Conservation (phyloP, 2,329 filamentous ascomycete genomes). For the Botrytis fragariae region DNA sequence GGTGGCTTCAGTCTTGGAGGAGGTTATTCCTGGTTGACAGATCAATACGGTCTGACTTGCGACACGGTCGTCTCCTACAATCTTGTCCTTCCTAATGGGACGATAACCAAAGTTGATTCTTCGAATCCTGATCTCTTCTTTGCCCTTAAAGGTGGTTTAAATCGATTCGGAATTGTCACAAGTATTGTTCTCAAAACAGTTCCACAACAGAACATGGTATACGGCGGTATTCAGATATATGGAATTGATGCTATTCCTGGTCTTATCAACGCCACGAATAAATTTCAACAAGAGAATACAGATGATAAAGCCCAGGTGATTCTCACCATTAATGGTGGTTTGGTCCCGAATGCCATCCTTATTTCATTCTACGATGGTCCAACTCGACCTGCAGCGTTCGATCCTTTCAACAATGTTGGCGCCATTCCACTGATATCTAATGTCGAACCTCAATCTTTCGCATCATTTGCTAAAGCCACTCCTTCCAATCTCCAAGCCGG, state of each 20-base stretch:
- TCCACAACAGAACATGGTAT: constrained; percentile 32
- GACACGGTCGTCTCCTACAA: constrained; percentile 35
- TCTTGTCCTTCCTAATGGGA: constrained; percentile 36
- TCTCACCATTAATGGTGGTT: constrained; percentile 31
- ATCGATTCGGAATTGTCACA: constrained; percentile 37
- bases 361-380: constrained; percentile 38
- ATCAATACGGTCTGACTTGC: constrained; percentile 39
- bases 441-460: constrained; percentile 4
- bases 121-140: constrained; percentile 38
- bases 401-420: constrained; percentile 26
- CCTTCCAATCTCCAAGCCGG: constrained; percentile 27
- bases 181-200: constrained; percentile 39
- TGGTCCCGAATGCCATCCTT: constrained; percentile 20
- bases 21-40: constrained; percentile 35
- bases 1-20: constrained; percentile 40
- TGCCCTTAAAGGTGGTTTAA: constrained; percentile 34
- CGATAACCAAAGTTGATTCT: constrained; percentile 36
- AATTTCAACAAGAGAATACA: constrained; percentile 30
- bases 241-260: constrained; percentile 24
- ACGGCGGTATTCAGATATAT: constrained; percentile 36
- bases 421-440: constrained; percentile 20
- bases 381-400: constrained; percentile 28
- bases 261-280: constrained; percentile 34
- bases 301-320: constrained; percentile 38
- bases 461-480: constrained; percentile 25